These are phyloP conservation scores for Cudoniella acicularis DNA, from an alignment of 495 filamentous ascomycete genomes.

Conservation along the genomic window DNA sequence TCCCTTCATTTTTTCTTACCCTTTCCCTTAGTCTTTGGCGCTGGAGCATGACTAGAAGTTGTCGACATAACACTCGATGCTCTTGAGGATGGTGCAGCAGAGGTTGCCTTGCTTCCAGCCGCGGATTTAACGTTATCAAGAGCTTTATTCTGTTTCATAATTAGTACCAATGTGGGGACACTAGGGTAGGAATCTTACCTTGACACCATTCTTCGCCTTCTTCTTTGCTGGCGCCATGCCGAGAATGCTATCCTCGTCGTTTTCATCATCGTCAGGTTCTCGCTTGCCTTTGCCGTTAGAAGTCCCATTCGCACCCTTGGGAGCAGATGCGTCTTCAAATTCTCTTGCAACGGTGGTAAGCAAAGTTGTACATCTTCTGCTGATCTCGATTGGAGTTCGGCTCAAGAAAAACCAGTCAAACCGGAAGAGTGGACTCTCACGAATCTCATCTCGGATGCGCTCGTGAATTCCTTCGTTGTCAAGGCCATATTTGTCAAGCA, in stretches of 20 bases:
- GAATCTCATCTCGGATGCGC: slow-evolving; percentile 84
- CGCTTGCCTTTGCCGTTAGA: slow-evolving; percentile 66
- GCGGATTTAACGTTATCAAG: slow-evolving; percentile 57
- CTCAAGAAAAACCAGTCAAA: slow-evolving; percentile 99
- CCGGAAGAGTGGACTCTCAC: slow-evolving; percentile 90
- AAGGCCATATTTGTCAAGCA: slow-evolving; percentile 85
- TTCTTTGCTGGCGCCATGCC: slow-evolving; percentile 82
- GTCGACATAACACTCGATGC: slow-evolving; percentile 52
- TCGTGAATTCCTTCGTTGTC: slow-evolving; percentile 83
- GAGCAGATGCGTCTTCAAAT: slow-evolving; percentile 63
- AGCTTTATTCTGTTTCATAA: slow-evolving; percentile 53
- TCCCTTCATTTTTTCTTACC: slow-evolving; percentile 50
- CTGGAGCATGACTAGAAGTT: slow-evolving; percentile 43
- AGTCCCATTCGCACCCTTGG: slow-evolving; percentile 51
- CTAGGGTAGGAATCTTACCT: slow-evolving; percentile 39
- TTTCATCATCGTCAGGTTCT: slow-evolving; percentile 70
- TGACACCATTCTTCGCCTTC: slow-evolving; percentile 81
- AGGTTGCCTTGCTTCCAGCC: slow-evolving; percentile 31
- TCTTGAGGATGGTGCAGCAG: slow-evolving; percentile 27
- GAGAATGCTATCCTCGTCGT: slow-evolving; percentile 74
- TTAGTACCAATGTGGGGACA: slow-evolving; percentile 1
- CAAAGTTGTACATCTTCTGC: slow-evolving; percentile 87
- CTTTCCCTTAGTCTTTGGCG: slow-evolving; percentile 44
- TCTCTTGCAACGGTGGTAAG: slow-evolving; percentile 91
- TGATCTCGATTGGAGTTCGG: slow-evolving; percentile 87